Evolutionary conservation across 176 grass and related monocot genomes (phyloP).

Genomic region (Metroxylon sagu): DNA sequence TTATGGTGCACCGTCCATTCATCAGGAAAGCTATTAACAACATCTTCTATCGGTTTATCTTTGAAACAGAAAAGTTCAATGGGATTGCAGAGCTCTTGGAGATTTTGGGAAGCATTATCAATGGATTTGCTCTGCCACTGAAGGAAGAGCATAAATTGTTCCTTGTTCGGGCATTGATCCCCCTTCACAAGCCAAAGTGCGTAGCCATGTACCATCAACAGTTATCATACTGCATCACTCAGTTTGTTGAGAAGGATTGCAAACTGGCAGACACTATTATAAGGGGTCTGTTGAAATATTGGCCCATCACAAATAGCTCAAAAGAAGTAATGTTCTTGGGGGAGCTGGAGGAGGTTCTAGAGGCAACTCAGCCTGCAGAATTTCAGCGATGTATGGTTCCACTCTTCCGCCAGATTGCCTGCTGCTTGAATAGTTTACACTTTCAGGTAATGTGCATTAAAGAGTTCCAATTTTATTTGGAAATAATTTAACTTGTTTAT

Average conservation of each 20-base stretch:
- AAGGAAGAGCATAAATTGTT: slow-evolving; percentile 30
- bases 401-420: slow-evolving; percentile 17
- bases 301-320: slow-evolving; percentile 29
- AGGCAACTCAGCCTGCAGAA: slow-evolving; percentile 23
- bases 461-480: too few species aligned
- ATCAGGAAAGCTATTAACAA: slow-evolving; percentile 28
- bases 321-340: slow-evolving; percentile 29
- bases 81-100: slow-evolving; percentile 24
- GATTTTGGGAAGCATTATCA: slow-evolving; percentile 25
- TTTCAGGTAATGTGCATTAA: slow-evolving; percentile 16
- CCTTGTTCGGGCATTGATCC: slow-evolving; percentile 21
- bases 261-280: slow-evolving; percentile 22
- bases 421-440: slow-evolving; percentile 20
- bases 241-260: slow-evolving; percentile 28
- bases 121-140: slow-evolving; percentile 24
- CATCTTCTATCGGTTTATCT: slow-evolving; percentile 23
- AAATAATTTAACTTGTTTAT: too few species aligned
- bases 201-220: slow-evolving; percentile 23
- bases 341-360: slow-evolving; percentile 25
- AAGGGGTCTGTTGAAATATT: slow-evolving; percentile 25
- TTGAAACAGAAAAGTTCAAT: slow-evolving; percentile 23
- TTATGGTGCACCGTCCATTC: slow-evolving; percentile 26
- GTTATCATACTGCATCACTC: slow-evolving; percentile 30
- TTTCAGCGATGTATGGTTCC: slow-evolving; percentile 27
- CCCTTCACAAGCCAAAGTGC: slow-evolving; percentile 26